Base-by-base conservation (phyloP, 164 flowering plant genomes). In the Platanus orientalis region DNA sequence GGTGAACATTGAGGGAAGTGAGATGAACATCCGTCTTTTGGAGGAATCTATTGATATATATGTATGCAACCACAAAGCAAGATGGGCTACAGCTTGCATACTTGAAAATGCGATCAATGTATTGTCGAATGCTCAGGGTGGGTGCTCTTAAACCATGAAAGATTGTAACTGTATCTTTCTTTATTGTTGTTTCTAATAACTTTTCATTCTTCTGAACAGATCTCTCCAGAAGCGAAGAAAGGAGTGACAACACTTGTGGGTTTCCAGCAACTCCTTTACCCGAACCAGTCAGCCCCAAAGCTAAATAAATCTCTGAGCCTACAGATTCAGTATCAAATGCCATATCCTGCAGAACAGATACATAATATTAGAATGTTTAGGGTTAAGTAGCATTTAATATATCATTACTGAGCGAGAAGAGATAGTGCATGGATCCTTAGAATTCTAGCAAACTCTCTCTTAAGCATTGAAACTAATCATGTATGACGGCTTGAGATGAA, bases 81-180 rank as follows among this genome's bases (percentile, higher is more conserved):
- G 97, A 82, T 2, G 94, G 88, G 71, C 98, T 93, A 78, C 96
- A 90, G 58, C 76, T 74, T 14, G 90, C 67, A 57, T 93, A 93
- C 85, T 83, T 87, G 80, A 81, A 90, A 60, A 93, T 87, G 32
- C 97, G 84, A 48, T 88, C 88, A 12, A 87, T 61, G 55, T 93
- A 93, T 29, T 84, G 88, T 55, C 64, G 77, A 58, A 93, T 81
- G 71, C 83, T 71, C 50, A 90, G 40, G 21, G 73, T 60, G 9
- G 98, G 97, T 28, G 84, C 86, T 72, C 86, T 79, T 25, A 70
- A 62, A 53, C 97, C 97, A 70, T 93, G 88, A 69, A 90, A 93
- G 14, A 84, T 59, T 2, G 98, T 84, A 26, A 83, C 45, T 3
- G 24, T 68, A 23, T 83, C 90, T 70, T 80, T 79, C 61, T 64